A percentile compares a stretch with the other conserved stretches of the same genome.
phyloP scores from a whole-genome alignment of 352 stramenopile genomes.

The Elongisporangium anandrum region DNA sequence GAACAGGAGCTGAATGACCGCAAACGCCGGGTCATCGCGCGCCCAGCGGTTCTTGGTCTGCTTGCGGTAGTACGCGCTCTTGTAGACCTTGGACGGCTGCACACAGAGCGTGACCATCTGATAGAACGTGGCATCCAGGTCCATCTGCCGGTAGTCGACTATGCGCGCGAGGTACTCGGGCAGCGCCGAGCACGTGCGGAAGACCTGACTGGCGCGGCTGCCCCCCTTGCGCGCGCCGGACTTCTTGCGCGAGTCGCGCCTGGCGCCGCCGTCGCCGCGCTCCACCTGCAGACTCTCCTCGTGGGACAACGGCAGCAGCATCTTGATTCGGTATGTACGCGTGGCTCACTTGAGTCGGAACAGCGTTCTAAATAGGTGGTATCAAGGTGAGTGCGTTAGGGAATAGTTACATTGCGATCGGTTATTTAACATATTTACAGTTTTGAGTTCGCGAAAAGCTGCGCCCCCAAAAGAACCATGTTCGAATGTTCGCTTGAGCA shows the following conservation, averaged over 20 bases:
- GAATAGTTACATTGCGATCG: too few relatives aligned
- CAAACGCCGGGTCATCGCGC: slow-evolving; percentile 96
- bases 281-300: not conserved
- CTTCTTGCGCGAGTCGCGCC: not conserved
- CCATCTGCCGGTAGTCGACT: slow-evolving; percentile 84
- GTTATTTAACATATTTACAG: too few relatives aligned
- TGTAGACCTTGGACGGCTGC: slow-evolving; percentile 84
- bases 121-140: slow-evolving; percentile 86
- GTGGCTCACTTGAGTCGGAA: not conserved
- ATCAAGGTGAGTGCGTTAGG: too few relatives aligned
- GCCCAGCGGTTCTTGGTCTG: slow-evolving; percentile 99
- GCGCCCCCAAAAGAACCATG: too few relatives aligned
- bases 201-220: slow-evolving; percentile 31
- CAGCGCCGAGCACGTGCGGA: slow-evolving; percentile 67
- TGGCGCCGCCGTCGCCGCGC: not conserved
- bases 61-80: slow-evolving; percentile 84
- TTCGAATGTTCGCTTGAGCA: too few relatives aligned
- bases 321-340: not conserved
- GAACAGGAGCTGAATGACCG: slow-evolving; percentile 93
- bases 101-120: slow-evolving; percentile 87
- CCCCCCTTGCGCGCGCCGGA: slow-evolving; percentile 1
- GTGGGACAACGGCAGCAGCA: not conserved
- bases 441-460: too few relatives aligned
- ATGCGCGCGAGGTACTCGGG: slow-evolving; percentile 83
- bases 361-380: not conserved